phyloP scores from a whole-genome alignment of 1,139 yeast species.

The Eremothecium sinecaudum region DNA sequence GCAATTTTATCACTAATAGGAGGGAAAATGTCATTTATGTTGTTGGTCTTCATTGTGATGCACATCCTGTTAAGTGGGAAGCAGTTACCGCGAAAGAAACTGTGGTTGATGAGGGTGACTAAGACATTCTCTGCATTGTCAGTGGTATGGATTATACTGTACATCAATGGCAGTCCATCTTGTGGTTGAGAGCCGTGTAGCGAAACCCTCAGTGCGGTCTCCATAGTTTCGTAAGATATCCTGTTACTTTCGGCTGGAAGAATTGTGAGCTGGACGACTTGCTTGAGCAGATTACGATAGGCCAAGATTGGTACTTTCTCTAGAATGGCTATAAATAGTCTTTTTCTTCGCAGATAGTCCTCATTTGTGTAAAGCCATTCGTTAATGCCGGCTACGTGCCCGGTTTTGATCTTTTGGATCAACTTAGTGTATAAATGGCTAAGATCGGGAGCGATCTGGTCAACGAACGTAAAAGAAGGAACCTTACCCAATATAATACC shows the following conservation, averaged over 20 bases:
- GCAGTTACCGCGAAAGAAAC: conserved; percentile 28
- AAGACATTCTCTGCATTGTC: conserved; percentile 25
- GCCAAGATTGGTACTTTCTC: conserved; percentile 28
- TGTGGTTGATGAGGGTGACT: conserved; percentile 26
- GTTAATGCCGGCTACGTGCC: conserved; percentile 20
- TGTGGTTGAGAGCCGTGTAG: conserved; percentile 10
- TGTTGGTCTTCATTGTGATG: conserved; percentile 25
- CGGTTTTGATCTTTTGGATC: conserved; percentile 15
- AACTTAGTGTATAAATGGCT: conserved; percentile 15
- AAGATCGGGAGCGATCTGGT: conserved; percentile 13
- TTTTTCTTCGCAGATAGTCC: conserved; percentile 11
- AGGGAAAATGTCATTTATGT: conserved; percentile 24
- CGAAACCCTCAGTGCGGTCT: conserved; percentile 17
- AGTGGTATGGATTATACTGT: conserved; percentile 21
- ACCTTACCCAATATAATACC: conserved; percentile 26
- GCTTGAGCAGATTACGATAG: conserved; percentile 22
- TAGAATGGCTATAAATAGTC: conserved; percentile 19
- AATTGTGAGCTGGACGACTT: conserved; percentile 14
- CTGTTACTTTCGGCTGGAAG: conserved; percentile 19
- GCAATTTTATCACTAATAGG: conserved; percentile 21
- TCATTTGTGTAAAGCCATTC: conserved; percentile 25
- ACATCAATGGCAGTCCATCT: conserved; percentile 12
- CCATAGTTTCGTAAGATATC: conserved; percentile 20
- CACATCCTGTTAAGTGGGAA: conserved; percentile 25
- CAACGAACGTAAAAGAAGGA: conserved; percentile 17